Conservation (phyloP, 2,329 filamentous ascomycete genomes). For the Monosporascus cannonballus region DNA sequence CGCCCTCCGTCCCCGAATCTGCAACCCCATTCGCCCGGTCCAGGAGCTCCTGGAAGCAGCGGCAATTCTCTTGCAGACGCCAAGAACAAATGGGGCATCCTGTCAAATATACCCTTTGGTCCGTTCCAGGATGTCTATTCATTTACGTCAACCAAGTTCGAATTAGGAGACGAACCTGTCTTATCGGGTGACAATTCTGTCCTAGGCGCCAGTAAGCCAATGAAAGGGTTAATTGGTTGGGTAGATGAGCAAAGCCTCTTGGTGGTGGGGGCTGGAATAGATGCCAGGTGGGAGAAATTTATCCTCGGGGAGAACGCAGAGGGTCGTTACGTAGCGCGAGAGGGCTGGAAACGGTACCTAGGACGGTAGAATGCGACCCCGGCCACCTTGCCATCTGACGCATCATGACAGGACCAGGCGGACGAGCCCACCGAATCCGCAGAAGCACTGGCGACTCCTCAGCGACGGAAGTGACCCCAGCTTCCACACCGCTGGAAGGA, state of each 20-base stretch:
- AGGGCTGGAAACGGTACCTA: constrained; percentile 80
- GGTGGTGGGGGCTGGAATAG: constrained; percentile 71
- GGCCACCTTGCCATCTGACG: constrained; percentile 2
- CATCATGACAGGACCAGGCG: background rate
- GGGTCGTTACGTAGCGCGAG: constrained; percentile 59
- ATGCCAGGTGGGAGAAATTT: constrained; percentile 86
- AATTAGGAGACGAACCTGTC: constrained; percentile 68
- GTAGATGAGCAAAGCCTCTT: constrained; percentile 65
- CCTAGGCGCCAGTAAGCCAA: constrained; percentile 50
- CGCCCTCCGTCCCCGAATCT: constrained; percentile 19
- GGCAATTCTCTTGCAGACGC: constrained; percentile 36
- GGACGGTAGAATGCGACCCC: constrained; percentile 15
- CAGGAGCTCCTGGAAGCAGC: constrained; percentile 13
- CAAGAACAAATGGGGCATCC: constrained; percentile 75
- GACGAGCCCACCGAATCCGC: background rate
- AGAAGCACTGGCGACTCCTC: no score
- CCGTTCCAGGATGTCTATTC: constrained; percentile 91
- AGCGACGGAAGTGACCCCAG: no score
- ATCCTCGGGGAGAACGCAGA: constrained; percentile 62
- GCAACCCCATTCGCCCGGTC: constrained; percentile 8
- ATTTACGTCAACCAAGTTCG: constrained; percentile 73
- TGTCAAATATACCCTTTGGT: constrained; percentile 77
- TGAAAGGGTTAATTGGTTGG: constrained; percentile 86
- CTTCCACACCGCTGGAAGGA: no score
- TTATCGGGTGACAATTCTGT: constrained; percentile 34